Evolutionary conservation across 2,329 filamentous ascomycete genomes (phyloP).

Genomic region (Alternaria dauci): DNA sequence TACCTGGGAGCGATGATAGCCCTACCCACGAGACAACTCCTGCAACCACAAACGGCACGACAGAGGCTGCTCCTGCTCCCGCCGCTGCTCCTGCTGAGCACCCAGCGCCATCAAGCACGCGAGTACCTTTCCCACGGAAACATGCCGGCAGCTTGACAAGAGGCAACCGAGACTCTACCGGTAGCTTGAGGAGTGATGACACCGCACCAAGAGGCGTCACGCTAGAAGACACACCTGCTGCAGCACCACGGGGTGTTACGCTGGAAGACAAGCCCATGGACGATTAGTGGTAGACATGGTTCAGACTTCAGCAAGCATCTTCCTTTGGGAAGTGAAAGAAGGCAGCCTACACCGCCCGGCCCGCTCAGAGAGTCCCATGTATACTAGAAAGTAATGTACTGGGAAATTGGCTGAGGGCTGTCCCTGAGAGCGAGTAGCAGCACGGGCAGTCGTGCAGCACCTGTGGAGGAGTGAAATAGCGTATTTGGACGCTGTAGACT

Average conservation of each 20-base stretch:
- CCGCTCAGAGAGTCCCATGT: constrained; percentile 7
- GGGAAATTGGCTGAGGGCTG: constrained; percentile 3
- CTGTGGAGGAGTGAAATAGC: constrained; percentile 9
- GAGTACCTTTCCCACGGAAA: constrained; percentile 47
- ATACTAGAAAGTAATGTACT: constrained; percentile 1
- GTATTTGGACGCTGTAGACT: constrained; percentile 25
- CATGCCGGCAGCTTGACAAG: constrained; percentile 46
- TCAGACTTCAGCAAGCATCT: constrained; percentile 14
- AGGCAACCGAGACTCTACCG: constrained; percentile 50
- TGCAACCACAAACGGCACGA: constrained; percentile 51
- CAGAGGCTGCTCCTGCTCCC: constrained; percentile 32
- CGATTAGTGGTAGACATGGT: constrained; percentile 59
- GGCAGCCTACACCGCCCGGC: constrained; percentile 1
- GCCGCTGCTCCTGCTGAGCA: constrained; percentile 34
- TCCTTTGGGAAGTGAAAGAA: constrained; percentile 5
- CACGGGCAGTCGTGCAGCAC: constrained; percentile 4
- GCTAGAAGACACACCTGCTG: constrained; percentile 65
- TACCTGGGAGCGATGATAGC: constrained; percentile 69
- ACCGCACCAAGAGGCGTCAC: constrained; percentile 65
- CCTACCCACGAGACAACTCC: constrained; percentile 43
- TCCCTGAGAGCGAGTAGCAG: constrained; percentile 1
- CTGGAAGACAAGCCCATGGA: constrained; percentile 82
- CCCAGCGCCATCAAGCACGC: constrained; percentile 45
- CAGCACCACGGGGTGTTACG: constrained; percentile 64
- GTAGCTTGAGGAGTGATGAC: constrained; percentile 56